Percentiles rank a stretch among this genome's conserved stretches.
phyloP scores from a whole-genome alignment of 1,284 basidiomycete species.

The Tranzscheliella williamsii region DNA sequence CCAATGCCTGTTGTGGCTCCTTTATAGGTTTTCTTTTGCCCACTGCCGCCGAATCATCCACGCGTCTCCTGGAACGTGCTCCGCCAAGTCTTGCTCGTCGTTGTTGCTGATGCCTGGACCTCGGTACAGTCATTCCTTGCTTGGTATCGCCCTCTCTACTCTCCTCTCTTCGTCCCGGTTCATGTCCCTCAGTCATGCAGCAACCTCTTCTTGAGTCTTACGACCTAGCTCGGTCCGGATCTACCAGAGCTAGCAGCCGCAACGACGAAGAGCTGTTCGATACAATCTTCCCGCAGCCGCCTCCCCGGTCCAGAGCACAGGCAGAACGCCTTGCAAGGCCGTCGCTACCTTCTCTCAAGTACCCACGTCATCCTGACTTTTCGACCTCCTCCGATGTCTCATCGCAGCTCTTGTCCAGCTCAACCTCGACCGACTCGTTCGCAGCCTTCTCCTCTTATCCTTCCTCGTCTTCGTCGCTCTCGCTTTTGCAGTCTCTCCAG shows the following conservation, averaged over 20 bases:
- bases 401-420: slow-evolving; percentile 9
- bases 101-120: no score
- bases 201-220: no score
- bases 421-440: slow-evolving; percentile 25
- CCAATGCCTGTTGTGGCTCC: no score
- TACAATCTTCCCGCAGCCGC: slow-evolving; percentile 30
- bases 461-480: slow-evolving; percentile 25
- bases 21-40: no score
- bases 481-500: slow-evolving; percentile 19
- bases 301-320: slow-evolving; percentile 19
- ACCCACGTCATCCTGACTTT: slow-evolving; percentile 9
- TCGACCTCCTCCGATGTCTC: slow-evolving; percentile 23
- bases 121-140: no score
- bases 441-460: slow-evolving; percentile 27
- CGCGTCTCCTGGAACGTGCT: no score
- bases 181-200: no score
- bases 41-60: no score
- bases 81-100: no score
- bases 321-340: slow-evolving; percentile 25
- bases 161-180: no score
- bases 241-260: slow-evolving; percentile 1
- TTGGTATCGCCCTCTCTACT: no score
- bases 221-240: slow-evolving; percentile 16
- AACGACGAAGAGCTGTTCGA: slow-evolving; percentile 19
- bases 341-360: slow-evolving; percentile 22